Evolutionary conservation across 2,329 filamentous ascomycete genomes (phyloP).

Genomic region (Fusarium vanettenii): DNA sequence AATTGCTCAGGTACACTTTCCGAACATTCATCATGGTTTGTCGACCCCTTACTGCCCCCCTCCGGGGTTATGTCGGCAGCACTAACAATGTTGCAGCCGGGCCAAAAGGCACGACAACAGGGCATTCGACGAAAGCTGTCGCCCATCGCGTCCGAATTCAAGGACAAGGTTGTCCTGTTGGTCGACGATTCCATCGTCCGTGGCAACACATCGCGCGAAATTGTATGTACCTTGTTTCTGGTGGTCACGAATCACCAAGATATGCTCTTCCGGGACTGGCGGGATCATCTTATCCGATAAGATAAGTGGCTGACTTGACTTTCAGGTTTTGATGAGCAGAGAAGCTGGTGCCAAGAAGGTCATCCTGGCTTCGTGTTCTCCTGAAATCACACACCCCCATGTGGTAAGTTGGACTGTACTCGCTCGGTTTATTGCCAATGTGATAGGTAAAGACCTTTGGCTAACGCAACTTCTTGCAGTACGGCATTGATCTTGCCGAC

Average conservation of each 20-base stretch:
- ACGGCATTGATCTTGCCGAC: constrained; percentile 60
- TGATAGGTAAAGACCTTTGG: neutral
- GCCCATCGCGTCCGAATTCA: constrained; percentile 86
- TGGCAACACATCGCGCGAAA: constrained; percentile 73
- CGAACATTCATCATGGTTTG: constrained; percentile 72
- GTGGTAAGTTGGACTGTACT: constrained; percentile 70
- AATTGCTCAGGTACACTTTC: constrained; percentile 65
- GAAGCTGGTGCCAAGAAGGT: constrained; percentile 88
- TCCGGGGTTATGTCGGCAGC: neutral
- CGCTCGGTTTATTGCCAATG: neutral
- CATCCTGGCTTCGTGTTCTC: constrained; percentile 84
- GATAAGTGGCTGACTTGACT: neutral
- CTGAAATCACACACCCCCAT: constrained; percentile 85
- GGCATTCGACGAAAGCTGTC: constrained; percentile 90
- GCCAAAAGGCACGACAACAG: constrained; percentile 81
- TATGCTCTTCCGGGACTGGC: neutral
- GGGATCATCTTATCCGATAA: neutral
- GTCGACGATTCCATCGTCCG: constrained; percentile 93
- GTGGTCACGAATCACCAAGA: neutral
- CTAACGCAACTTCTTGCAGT: constrained; percentile 34
- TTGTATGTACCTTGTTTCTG: constrained; percentile 62
- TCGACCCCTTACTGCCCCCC: neutral
- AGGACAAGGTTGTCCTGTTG: constrained; percentile 80
- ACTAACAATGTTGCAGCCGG: neutral
- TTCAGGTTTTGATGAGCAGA: constrained; percentile 72